These are phyloP conservation scores for Neophaeococcomyces mojaviensis DNA, from an alignment of 2,329 filamentous ascomycete genomes.

Conservation along the genomic window DNA sequence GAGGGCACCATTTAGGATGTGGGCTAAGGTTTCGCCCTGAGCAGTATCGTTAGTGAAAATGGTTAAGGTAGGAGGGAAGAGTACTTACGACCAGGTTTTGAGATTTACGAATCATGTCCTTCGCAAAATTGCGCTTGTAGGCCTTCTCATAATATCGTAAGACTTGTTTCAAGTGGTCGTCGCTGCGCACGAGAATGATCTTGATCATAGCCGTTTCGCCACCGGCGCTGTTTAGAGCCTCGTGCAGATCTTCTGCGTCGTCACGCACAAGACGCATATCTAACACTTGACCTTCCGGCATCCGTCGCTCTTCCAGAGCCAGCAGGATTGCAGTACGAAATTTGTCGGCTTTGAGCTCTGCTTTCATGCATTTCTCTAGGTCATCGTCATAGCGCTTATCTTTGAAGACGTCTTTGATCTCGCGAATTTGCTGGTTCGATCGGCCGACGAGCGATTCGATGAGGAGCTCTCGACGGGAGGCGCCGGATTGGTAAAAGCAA, in stretches of 20 bases:
- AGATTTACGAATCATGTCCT: conserved; percentile 80
- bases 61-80: not conserved
- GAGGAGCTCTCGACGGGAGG: conserved; percentile 74
- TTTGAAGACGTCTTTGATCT: conserved; percentile 79
- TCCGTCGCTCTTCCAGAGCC: conserved; percentile 72
- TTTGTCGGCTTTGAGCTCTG: conserved; percentile 90
- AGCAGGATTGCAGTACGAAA: conserved; percentile 83
- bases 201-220: conserved; percentile 82
- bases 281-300: conserved; percentile 68
- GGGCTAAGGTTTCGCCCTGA: conserved; percentile 86
- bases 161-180: conserved; percentile 73
- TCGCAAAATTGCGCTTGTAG: conserved; percentile 74
- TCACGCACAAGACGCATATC: conserved; percentile 57
- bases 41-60: not conserved
- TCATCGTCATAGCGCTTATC: conserved; percentile 88
- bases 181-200: conserved; percentile 73
- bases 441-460: conserved; percentile 91
- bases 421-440: conserved; percentile 74
- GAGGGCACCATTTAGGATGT: conserved; percentile 93
- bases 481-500: conserved; percentile 90
- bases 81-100: conserved; percentile 80
- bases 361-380: conserved; percentile 76
- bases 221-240: conserved; percentile 66
- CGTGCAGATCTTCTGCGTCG: conserved; percentile 66
- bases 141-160: conserved; percentile 66